Conservation (phyloP, 768 basidiomycete species). For the Hysterangium stoloniferum region DNA sequence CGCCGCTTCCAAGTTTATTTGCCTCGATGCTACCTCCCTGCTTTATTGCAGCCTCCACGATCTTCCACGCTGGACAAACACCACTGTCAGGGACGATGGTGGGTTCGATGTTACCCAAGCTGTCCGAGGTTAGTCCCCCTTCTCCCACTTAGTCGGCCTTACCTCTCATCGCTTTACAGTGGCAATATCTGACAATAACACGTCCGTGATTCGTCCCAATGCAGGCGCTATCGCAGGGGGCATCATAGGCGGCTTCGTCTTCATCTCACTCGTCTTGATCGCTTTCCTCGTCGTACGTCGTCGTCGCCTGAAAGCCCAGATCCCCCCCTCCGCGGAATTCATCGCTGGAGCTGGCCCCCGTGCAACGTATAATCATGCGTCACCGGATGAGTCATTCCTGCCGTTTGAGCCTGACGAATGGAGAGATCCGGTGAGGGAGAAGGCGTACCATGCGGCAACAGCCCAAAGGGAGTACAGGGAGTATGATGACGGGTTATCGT, state of each 20-base stretch:
- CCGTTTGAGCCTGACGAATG: not conserved
- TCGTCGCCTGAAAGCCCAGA: constrained; percentile 35
- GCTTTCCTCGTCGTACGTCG: constrained; percentile 28
- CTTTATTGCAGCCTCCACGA: too few species aligned
- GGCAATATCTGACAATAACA: too few species aligned
- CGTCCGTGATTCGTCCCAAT: constrained; percentile 15
- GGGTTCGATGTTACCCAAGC: too few species aligned
- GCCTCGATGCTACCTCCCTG: too few species aligned
- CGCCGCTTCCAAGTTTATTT: too few species aligned
- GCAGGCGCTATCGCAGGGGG: constrained; percentile 47
- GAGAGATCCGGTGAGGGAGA: constrained; percentile 5
- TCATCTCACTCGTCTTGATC: constrained; percentile 29
- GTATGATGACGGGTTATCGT: too few species aligned
- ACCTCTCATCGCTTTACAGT: too few species aligned
- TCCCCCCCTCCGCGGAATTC: constrained; percentile 58
- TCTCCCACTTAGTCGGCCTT: too few species aligned
- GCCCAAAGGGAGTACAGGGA: too few species aligned
- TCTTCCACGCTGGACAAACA: too few species aligned
- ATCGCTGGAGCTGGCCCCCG: constrained; percentile 18
- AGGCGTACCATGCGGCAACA: not conserved
- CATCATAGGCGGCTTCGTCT: constrained; percentile 40
- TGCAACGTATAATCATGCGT: not conserved
- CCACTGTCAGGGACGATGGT: too few species aligned
- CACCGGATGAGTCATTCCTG: not conserved
- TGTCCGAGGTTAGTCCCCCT: too few species aligned